Percentiles rank a stretch among this genome's conserved stretches.
These are phyloP conservation scores for Venturia nashicola DNA, from an alignment of 2,329 filamentous ascomycete species.

Conservation along the genomic window DNA sequence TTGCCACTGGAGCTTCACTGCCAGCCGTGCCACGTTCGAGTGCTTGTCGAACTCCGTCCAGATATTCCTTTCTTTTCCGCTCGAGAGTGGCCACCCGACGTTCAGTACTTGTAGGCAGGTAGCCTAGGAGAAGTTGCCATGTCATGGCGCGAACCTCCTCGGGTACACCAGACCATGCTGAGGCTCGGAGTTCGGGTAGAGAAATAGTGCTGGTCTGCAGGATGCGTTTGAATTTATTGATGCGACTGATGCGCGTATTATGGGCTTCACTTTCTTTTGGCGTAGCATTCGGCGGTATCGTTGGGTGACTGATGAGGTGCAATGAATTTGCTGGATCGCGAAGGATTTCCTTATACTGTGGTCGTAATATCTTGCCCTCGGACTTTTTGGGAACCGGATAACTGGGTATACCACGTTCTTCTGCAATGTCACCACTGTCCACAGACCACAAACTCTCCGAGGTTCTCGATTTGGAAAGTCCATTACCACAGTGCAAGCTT, in stretches of 20 bases:
- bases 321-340: constrained; percentile 78
- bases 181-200: constrained; percentile 65
- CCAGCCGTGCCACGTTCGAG: constrained; percentile 41
- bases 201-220: constrained; percentile 86
- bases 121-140: constrained; percentile 94
- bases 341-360: constrained; percentile 95
- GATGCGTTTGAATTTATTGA: constrained; percentile 97
- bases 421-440: constrained; percentile 87
- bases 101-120: constrained; percentile 93
- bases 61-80: constrained; percentile 88
- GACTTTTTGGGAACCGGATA: constrained; percentile 83
- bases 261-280: constrained; percentile 78
- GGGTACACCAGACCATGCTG: constrained; percentile 90
- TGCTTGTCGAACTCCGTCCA: constrained; percentile 71
- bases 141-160: constrained; percentile 95
- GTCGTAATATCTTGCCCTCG: constrained; percentile 89
- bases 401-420: constrained; percentile 68
- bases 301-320: constrained; percentile 82
- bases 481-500: constrained; percentile 13
- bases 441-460: constrained; percentile 41
- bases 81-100: constrained; percentile 80
- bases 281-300: constrained; percentile 58
- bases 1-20: constrained; percentile 26
- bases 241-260: constrained; percentile 77
- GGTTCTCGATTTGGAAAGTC: not conserved